phyloP scores from a whole-genome alignment of 2,329 filamentous ascomycete species.

The Penicillium sp. region DNA sequence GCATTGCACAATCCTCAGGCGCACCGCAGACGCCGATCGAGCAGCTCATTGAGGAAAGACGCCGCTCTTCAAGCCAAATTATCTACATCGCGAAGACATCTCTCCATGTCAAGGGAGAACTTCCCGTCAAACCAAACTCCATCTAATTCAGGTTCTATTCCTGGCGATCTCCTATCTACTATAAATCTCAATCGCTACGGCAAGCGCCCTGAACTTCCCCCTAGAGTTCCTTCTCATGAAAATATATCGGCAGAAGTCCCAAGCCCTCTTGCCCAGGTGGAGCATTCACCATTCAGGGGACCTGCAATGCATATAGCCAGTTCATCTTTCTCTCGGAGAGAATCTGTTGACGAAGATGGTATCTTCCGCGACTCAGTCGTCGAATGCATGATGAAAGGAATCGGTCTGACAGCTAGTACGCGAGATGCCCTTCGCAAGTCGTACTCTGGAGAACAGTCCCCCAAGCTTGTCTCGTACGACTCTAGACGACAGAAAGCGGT shows the following conservation, averaged over 20 bases:
- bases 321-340: conserved; percentile 61
- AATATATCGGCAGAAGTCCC: conserved; percentile 27
- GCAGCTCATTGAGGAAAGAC: conserved; percentile 72
- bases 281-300: conserved; percentile 34
- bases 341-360: conserved; percentile 81
- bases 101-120: conserved; percentile 16
- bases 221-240: not conserved
- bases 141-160: conserved; percentile 50
- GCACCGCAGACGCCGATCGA: conserved; percentile 66
- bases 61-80: conserved; percentile 66
- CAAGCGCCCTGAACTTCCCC: conserved; percentile 43
- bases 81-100: conserved; percentile 38
- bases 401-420: conserved; percentile 68
- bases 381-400: conserved; percentile 92
- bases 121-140: conserved; percentile 11
- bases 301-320: conserved; percentile 23
- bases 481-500: conserved; percentile 72
- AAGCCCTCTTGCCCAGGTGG: conserved; percentile 37
- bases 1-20: conserved; percentile 79
- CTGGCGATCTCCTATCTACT: conserved; percentile 77
- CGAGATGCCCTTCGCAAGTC: conserved; percentile 62
- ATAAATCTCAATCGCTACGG: conserved; percentile 65
- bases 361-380: conserved; percentile 86
- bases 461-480: conserved; percentile 78
- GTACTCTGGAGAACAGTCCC: conserved; percentile 77